These are phyloP conservation scores for Lactarius sp. DNA, from an alignment of 768 basidiomycete genomes.

Conservation along the genomic window DNA sequence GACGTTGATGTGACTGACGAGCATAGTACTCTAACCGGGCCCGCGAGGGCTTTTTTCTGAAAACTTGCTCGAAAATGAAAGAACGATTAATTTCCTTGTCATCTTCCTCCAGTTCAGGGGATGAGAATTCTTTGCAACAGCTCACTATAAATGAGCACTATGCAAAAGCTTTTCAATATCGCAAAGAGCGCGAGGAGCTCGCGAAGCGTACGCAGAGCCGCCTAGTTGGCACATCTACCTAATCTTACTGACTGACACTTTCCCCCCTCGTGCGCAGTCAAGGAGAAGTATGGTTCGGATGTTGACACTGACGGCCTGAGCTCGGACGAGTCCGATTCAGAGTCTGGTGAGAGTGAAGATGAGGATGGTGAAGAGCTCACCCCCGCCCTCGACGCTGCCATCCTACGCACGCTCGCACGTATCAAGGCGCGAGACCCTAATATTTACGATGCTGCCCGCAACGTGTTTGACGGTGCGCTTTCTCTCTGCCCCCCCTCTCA, in stretches of 20 bases:
- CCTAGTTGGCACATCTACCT: no score
- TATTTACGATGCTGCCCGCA: constrained; percentile 69
- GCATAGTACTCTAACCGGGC: no score
- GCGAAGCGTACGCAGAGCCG: constrained; percentile 55
- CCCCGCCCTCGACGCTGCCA: constrained; percentile 89
- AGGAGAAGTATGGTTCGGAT: constrained; percentile 84
- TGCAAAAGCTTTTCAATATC: constrained; percentile 77
- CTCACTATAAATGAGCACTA: constrained; percentile 70
- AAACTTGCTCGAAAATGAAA: constrained; percentile 14
- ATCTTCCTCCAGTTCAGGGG: constrained; percentile 24
- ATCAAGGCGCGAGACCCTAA: constrained; percentile 79
- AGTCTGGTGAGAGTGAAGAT: constrained; percentile 81
- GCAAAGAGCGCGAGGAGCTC: constrained; percentile 83
- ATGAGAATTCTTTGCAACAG: constrained; percentile 40
- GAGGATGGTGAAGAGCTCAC: constrained; percentile 94
- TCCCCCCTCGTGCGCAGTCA: constrained; percentile 45
- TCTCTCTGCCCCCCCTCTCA: background rate
- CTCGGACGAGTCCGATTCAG: constrained; percentile 49
- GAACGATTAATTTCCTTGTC: constrained; percentile 16
- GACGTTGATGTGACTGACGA: no score
- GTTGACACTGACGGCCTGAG: constrained; percentile 47
- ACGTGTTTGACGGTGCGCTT: constrained; percentile 74
- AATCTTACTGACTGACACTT: constrained; percentile 5
- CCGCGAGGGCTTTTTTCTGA: background rate
- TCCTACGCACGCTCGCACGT: constrained; percentile 81